Conservation (phyloP, 768 basidiomycete genomes). For the Pisolithus sp. region DNA sequence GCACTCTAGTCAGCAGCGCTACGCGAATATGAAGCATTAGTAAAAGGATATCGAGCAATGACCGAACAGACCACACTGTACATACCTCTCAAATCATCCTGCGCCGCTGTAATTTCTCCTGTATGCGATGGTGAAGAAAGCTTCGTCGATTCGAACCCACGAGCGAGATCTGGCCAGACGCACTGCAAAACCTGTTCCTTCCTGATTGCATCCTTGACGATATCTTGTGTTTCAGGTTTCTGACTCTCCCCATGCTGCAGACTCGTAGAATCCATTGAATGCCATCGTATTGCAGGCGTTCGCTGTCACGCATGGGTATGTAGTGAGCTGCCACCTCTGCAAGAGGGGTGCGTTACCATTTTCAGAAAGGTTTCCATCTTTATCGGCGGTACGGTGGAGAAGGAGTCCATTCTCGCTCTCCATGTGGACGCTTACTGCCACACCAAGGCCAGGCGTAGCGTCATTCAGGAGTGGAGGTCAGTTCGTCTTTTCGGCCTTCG, state of each 20-base stretch:
- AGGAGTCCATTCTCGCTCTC: too few relatives aligned
- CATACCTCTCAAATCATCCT: constrained; percentile 72
- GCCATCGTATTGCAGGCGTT: constrained; percentile 31
- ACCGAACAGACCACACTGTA: constrained; percentile 1
- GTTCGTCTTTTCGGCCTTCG: too few relatives aligned
- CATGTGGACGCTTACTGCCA: too few relatives aligned
- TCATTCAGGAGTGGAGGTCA: too few relatives aligned
- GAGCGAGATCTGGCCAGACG: constrained; percentile 18
- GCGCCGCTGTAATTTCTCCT: constrained; percentile 74
- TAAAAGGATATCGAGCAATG: neutral
- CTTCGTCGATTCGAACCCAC: neutral
- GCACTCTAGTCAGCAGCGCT: constrained; percentile 66
- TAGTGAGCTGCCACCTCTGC: too few relatives aligned
- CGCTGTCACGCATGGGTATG: too few relatives aligned
- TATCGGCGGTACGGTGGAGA: too few relatives aligned
- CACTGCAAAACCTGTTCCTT: constrained; percentile 79
- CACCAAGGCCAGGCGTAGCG: too few relatives aligned
- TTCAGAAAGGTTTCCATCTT: too few relatives aligned
- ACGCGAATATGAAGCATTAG: neutral
- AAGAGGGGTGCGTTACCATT: too few relatives aligned
- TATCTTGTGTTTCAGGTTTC: constrained; percentile 46
- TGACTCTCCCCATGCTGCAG: constrained; percentile 45
- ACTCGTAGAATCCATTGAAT: constrained; percentile 36
- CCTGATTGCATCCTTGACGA: constrained; percentile 67
- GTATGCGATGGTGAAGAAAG: constrained; percentile 1